Evolutionary conservation across 768 basidiomycete species (phyloP).

Genomic region (Filobasidium floriforme): DNA sequence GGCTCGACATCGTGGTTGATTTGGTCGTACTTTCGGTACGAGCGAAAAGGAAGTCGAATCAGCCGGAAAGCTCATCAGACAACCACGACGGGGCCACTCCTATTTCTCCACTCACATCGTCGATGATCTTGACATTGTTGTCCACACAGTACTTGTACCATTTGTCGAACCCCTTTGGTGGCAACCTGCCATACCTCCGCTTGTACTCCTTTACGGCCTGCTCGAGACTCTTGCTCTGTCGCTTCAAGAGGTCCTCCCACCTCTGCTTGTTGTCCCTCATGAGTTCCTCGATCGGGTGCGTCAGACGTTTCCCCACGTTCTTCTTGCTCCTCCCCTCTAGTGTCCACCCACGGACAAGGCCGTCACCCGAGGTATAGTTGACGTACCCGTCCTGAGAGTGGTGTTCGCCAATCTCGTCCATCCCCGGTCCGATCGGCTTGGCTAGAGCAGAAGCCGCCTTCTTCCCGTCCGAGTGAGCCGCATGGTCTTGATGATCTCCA

Average conservation of each 20-base stretch:
- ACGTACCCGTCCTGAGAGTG: constrained; percentile 16
- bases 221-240: constrained; percentile 69
- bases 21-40: constrained; percentile 35
- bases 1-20: constrained; percentile 62
- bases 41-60: background rate
- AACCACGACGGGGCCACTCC: no score
- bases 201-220: constrained; percentile 77
- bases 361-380: constrained; percentile 25
- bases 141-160: constrained; percentile 77
- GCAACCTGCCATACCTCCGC: constrained; percentile 64
- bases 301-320: constrained; percentile 24
- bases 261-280: constrained; percentile 32
- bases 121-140: constrained; percentile 68
- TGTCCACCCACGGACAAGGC: constrained; percentile 36
- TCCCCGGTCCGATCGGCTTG: background rate
- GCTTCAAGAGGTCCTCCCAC: constrained; percentile 34
- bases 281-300: constrained; percentile 38
- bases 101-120: constrained; percentile 61
- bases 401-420: constrained; percentile 5
- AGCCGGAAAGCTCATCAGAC: constrained; percentile 45
- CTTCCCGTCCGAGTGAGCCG: background rate
- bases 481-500: constrained; percentile 12
- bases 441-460: background rate
- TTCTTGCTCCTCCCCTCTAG: constrained; percentile 18
- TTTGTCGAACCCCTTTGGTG: constrained; percentile 80